Evolutionary conservation across 176 grass and related monocot genomes (phyloP).

Genomic region (Eragrostis curvula): DNA sequence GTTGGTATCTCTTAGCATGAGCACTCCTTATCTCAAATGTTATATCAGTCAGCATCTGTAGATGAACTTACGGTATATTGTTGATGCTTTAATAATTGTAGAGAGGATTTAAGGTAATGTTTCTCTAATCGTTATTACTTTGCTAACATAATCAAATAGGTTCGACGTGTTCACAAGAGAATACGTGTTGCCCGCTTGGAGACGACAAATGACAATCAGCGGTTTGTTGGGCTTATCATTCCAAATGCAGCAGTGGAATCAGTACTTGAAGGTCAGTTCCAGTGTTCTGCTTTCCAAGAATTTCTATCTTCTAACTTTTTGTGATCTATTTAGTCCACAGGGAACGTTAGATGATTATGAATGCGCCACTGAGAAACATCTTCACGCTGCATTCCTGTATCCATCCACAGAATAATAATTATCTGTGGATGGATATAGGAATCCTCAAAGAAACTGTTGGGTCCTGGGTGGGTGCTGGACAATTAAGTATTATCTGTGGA

Average conservation of each 20-base stretch:
- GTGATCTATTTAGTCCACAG: neutral
- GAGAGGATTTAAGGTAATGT: conserved; percentile 5
- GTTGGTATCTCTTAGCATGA: neutral
- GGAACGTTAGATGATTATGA: neutral
- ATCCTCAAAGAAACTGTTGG: neutral
- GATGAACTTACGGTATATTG: neutral
- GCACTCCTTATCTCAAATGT: neutral
- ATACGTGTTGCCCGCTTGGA: conserved; percentile 77
- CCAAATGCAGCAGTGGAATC: conserved; percentile 85
- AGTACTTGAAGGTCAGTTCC: conserved; percentile 71
- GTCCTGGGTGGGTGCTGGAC: too few species aligned
- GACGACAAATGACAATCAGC: conserved; percentile 65
- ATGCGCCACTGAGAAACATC: neutral
- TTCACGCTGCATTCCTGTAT: too few species aligned
- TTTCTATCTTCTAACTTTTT: neutral
- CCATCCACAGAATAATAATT: neutral
- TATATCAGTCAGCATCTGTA: neutral
- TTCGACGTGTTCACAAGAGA: conserved; percentile 71
- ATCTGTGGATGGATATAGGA: neutral
- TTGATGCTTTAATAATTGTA: conserved; percentile 12
- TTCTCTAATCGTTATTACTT: conserved; percentile 31
- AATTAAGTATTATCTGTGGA: neutral
- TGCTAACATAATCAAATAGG: conserved; percentile 55
- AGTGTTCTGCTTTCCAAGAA: neutral
- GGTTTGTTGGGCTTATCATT: conserved; percentile 84